Conservation (phyloP, 139 green algal species). For the Coelastrella sp. region DNA sequence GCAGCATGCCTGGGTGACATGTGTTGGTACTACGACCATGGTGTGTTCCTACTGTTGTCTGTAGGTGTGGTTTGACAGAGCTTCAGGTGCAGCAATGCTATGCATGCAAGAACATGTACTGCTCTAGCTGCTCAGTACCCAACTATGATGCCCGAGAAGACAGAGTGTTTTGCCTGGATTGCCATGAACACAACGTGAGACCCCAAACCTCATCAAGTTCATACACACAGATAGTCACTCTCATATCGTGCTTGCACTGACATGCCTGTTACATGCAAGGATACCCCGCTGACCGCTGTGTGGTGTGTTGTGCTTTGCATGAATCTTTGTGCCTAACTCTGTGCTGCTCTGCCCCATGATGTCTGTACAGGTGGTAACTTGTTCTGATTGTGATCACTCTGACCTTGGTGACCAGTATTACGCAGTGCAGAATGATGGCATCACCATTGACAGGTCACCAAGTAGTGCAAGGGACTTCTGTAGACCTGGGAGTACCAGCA, state of each 20-base stretch:
- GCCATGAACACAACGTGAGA: not conserved
- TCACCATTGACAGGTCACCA: not conserved
- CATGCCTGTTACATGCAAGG: no score
- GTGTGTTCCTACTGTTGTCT: not conserved
- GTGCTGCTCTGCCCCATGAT: not conserved
- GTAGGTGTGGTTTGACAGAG: not conserved
- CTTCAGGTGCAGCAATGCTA: constrained; percentile 27
- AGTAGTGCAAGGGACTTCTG: not conserved
- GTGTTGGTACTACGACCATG: no score
- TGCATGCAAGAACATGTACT: constrained; percentile 39
- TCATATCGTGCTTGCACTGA: no score
- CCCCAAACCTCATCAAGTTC: not conserved
- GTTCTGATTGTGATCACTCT: not conserved
- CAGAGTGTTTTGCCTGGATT: constrained; percentile 34
- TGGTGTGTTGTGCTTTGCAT: not conserved
- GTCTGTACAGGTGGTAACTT: not conserved
- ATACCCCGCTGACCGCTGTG: not conserved
- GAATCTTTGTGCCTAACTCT: not conserved
- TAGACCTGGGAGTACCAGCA: not conserved
- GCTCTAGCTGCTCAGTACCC: constrained; percentile 8
- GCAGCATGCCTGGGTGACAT: no score
- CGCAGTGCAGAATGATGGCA: not conserved
- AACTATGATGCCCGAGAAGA: constrained; percentile 24
- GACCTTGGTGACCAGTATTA: not conserved
- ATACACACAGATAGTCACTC: not conserved